Evolutionary conservation across 495 filamentous ascomycete species (phyloP).

Genomic region (Immersiella caudata): DNA sequence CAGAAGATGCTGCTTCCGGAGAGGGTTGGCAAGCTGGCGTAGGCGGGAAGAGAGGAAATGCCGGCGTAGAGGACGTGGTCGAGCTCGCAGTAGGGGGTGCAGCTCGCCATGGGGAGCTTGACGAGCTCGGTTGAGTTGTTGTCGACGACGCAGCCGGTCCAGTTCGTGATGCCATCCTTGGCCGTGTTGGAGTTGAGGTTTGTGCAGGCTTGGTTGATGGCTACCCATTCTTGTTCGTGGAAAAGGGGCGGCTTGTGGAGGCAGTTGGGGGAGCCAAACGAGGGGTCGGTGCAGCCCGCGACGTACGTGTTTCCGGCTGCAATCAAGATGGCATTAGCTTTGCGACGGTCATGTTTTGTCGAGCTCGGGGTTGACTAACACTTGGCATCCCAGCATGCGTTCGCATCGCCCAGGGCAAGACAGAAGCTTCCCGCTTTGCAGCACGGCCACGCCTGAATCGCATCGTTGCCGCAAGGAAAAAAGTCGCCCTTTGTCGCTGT

Average conservation of each 20-base stretch:
- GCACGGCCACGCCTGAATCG: slow-evolving; percentile 26
- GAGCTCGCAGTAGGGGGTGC: slow-evolving; percentile 27
- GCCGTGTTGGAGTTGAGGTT: slow-evolving; percentile 21
- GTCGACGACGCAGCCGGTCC: slow-evolving; percentile 26
- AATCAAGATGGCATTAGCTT: not conserved
- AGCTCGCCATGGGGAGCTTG: slow-evolving; percentile 27
- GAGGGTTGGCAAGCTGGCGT: slow-evolving; percentile 24
- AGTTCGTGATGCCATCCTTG: slow-evolving; percentile 16
- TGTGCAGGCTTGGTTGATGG: slow-evolving; percentile 31
- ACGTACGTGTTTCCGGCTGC: slow-evolving; percentile 30
- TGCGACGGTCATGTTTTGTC: not conserved
- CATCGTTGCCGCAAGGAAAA: slow-evolving; percentile 27
- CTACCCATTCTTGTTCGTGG: slow-evolving; percentile 30
- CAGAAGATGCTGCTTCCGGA: slow-evolving; percentile 29
- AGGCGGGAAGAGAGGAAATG: slow-evolving; percentile 25
- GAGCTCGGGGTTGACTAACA: slow-evolving; percentile 11
- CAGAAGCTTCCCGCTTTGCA: slow-evolving; percentile 27
- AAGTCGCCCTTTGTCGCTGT: slow-evolving; percentile 27
- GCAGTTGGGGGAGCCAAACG: slow-evolving; percentile 27
- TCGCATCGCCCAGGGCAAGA: slow-evolving; percentile 24
- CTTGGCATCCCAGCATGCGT: slow-evolving; percentile 27
- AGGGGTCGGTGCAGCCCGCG: slow-evolving; percentile 31
- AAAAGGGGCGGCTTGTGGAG: slow-evolving; percentile 23
- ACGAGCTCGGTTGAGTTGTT: slow-evolving; percentile 24
- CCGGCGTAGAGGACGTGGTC: slow-evolving; percentile 26